Conservation (phyloP, 2,329 filamentous ascomycete genomes). For the Pestalotiopsis sp. region DNA sequence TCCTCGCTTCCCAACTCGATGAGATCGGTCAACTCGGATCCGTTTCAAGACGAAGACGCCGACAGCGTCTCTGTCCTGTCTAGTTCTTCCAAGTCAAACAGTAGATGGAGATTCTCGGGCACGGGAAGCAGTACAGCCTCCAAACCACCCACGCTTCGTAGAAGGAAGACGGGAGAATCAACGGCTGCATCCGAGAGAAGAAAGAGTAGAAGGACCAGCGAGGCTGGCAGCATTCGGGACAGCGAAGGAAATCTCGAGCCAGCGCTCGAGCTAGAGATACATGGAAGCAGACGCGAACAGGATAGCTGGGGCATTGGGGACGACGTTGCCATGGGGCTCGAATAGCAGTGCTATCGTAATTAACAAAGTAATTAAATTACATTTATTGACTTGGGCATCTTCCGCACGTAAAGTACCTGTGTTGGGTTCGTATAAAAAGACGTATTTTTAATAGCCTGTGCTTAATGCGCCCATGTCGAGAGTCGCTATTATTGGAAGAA, state of each 20-base stretch:
- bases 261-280: conserved; percentile 50
- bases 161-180: conserved; percentile 28
- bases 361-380: not conserved
- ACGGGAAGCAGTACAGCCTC: conserved; percentile 17
- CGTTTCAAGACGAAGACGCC: conserved; percentile 27
- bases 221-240: conserved; percentile 38
- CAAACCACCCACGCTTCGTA: conserved; percentile 19
- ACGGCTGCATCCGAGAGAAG: conserved; percentile 18
- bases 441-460: no score
- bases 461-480: no score
- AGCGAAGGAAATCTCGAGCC: conserved; percentile 31
- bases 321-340: conserved; percentile 80
- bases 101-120: conserved; percentile 23
- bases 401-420: not conserved
- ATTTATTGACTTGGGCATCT: not conserved
- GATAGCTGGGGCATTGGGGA: conserved; percentile 79
- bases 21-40: conserved; percentile 3
- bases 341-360: conserved; percentile 45
- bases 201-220: conserved; percentile 41
- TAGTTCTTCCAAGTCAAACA: conserved; percentile 30
- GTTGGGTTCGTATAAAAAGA: no score
- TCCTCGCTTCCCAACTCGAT: conserved; percentile 14
- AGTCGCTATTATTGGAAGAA: no score
- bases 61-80: conserved; percentile 30
- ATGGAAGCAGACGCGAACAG: conserved; percentile 55